Evolutionary conservation across 108 stramenopile species (phyloP).

Genomic region (Skeletonema costatum): DNA sequence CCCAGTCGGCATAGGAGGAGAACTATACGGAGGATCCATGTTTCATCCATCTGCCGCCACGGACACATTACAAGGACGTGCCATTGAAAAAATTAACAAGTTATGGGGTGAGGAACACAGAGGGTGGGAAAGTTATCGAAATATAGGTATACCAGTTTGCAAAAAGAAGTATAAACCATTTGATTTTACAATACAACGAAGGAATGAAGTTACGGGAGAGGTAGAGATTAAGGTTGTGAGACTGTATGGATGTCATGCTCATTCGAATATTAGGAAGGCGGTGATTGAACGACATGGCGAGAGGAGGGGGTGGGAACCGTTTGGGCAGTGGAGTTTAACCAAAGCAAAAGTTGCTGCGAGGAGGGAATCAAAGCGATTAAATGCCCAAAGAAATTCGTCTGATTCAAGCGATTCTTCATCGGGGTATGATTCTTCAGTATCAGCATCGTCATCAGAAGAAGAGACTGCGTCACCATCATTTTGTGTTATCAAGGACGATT

Average conservation of each 20-base stretch:
- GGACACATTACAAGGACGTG: constrained; percentile 78
- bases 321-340: constrained; percentile 82
- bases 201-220: constrained; percentile 10
- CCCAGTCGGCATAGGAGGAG: constrained; percentile 65
- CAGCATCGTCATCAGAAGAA: constrained; percentile 19
- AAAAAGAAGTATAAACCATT: constrained; percentile 91
- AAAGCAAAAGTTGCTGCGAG: constrained; percentile 71
- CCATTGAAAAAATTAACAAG: constrained; percentile 82
- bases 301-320: constrained; percentile 86
- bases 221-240: constrained; percentile 65
- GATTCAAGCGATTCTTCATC: constrained; percentile 9
- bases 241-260: constrained; percentile 81
- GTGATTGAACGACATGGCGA: constrained; percentile 71
- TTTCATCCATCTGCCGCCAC: constrained; percentile 78
- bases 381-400: constrained; percentile 18
- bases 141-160: constrained; percentile 84
- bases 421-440: constrained; percentile 21
- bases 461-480: constrained; percentile 13
- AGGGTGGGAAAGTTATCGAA: constrained; percentile 63
- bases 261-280: constrained; percentile 60
- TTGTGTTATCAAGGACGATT: constrained; percentile 44
- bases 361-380: constrained; percentile 56
- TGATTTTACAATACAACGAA: constrained; percentile 45
- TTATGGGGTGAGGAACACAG: constrained; percentile 65
- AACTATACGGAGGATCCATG: constrained; percentile 87